phyloP scores from a whole-genome alignment of 2,329 filamentous ascomycete species.

The Parastagonospora avenae region DNA sequence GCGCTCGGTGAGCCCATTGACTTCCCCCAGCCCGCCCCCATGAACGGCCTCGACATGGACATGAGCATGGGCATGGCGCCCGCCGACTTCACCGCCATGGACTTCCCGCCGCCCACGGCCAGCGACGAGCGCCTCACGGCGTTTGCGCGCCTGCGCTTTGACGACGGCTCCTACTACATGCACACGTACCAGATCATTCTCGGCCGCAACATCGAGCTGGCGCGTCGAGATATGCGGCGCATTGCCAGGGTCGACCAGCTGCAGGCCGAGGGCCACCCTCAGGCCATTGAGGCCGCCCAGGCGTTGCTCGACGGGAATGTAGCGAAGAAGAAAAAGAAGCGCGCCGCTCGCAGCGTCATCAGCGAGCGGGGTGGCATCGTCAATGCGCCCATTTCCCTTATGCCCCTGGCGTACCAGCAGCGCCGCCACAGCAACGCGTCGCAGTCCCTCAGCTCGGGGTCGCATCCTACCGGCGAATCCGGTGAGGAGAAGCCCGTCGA shows the following conservation, averaged over 20 bases:
- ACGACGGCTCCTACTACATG: conserved; percentile 79
- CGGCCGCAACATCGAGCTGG: conserved; percentile 66
- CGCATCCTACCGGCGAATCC: conserved; percentile 44
- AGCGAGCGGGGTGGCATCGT: conserved; percentile 73
- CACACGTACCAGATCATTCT: conserved; percentile 75
- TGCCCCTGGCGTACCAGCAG: conserved; percentile 44
- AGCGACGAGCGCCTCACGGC: conserved; percentile 56
- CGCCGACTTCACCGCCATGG: conserved; percentile 14
- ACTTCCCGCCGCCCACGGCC: conserved; percentile 14
- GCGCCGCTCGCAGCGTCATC: conserved; percentile 63
- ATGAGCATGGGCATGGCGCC: conserved; percentile 13
- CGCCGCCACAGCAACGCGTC: conserved; percentile 45
- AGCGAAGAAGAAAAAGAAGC: conserved; percentile 54
- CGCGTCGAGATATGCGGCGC: conserved; percentile 58
- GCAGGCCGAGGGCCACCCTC: conserved; percentile 30
- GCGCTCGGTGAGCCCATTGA: conserved; percentile 29
- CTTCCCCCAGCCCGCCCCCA: conserved; percentile 18
- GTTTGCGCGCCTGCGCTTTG: conserved; percentile 72
- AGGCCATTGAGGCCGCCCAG: conserved; percentile 27
- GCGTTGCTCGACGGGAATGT: conserved; percentile 22
- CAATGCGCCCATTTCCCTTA: conserved; percentile 36
- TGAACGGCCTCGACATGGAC: conserved; percentile 16
- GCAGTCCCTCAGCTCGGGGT: conserved; percentile 59
- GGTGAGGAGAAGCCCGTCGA: conserved; percentile 33
- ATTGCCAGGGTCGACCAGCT: conserved; percentile 41